Conservation (phyloP, 129 eudicot genomes). For the Heracleum sosnowskyi region DNA sequence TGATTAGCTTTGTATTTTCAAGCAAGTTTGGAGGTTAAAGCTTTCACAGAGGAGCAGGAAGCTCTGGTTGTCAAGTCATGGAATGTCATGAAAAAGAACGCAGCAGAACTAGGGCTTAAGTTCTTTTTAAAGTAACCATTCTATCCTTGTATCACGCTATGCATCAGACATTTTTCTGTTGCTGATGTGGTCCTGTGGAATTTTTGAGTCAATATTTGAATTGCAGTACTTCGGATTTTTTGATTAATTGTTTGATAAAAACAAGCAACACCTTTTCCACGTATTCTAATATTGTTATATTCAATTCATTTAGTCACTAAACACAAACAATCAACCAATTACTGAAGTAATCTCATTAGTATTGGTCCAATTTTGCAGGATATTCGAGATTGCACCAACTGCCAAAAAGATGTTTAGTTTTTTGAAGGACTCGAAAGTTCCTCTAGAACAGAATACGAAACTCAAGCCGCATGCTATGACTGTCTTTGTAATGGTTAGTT, state of each 20-base stretch:
- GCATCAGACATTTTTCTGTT: no score
- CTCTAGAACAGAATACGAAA: slow-evolving; percentile 54
- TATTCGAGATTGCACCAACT: slow-evolving; percentile 67
- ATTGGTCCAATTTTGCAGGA: slow-evolving; percentile 26
- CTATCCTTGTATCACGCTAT: neutral
- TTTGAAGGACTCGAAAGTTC: slow-evolving; percentile 47
- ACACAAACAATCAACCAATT: neutral
- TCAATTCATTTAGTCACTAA: neutral
- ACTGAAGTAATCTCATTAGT: neutral
- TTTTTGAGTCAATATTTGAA: no score
- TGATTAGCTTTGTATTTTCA: no score
- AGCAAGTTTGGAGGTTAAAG: no score
- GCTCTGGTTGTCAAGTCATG: no score
- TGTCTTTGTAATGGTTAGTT: slow-evolving; percentile 51
- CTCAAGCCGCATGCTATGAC: slow-evolving; percentile 56
- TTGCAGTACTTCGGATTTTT: no score
- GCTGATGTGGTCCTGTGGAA: no score
- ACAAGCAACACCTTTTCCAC: no score
- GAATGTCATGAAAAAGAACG: slow-evolving; percentile 52
- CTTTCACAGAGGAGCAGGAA: no score
- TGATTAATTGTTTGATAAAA: no score
- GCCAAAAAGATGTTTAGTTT: slow-evolving; percentile 60
- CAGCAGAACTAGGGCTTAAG: slow-evolving; percentile 53
- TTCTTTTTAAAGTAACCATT: slow-evolving; percentile 44
- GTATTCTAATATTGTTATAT: no score